Evolutionary conservation across 257 asterid species (phyloP).

Genomic region (Verbascum thapsus): DNA sequence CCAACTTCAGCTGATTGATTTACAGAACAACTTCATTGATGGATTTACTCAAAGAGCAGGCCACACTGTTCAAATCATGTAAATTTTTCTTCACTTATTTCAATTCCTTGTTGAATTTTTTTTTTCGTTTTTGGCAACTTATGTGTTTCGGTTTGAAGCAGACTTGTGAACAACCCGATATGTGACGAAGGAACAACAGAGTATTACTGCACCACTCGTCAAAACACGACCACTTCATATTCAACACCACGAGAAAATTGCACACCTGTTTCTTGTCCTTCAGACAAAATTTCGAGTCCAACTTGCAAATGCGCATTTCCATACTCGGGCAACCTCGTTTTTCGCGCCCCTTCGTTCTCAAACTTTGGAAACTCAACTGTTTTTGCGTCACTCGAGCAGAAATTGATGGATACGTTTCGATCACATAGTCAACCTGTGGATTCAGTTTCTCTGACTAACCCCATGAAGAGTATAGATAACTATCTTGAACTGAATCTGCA

Average conservation of each 20-base stretch:
- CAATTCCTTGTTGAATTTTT: no score
- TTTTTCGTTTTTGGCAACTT: no score
- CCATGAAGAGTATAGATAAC: slow-evolving; percentile 44
- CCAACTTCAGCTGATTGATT: slow-evolving; percentile 54
- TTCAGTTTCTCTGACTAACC: slow-evolving; percentile 64
- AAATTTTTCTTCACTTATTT: slow-evolving; percentile 24
- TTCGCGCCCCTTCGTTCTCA: slow-evolving; percentile 82
- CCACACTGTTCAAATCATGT: slow-evolving; percentile 48
- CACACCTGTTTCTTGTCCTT: slow-evolving; percentile 41
- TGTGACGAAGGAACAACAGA: slow-evolving; percentile 47
- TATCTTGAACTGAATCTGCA: slow-evolving; percentile 58
- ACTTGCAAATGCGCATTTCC: slow-evolving; percentile 77
- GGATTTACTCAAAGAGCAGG: slow-evolving; percentile 41
- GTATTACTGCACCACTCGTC: slow-evolving; percentile 47
- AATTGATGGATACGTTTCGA: slow-evolving; percentile 48
- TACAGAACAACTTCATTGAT: slow-evolving; percentile 51
- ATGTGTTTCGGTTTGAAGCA: slow-evolving; percentile 28
- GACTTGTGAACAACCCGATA: slow-evolving; percentile 64
- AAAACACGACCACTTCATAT: slow-evolving; percentile 39
- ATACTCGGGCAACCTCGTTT: slow-evolving; percentile 60
- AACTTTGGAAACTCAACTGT: slow-evolving; percentile 50
- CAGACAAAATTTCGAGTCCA: slow-evolving; percentile 57
- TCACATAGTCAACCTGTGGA: slow-evolving; percentile 61
- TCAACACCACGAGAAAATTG: slow-evolving; percentile 62
- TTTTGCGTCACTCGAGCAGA: slow-evolving; percentile 41